Evolutionary conservation across 306 rosid species (phyloP).

Genomic region (Herpetospermum pedunculosum): DNA sequence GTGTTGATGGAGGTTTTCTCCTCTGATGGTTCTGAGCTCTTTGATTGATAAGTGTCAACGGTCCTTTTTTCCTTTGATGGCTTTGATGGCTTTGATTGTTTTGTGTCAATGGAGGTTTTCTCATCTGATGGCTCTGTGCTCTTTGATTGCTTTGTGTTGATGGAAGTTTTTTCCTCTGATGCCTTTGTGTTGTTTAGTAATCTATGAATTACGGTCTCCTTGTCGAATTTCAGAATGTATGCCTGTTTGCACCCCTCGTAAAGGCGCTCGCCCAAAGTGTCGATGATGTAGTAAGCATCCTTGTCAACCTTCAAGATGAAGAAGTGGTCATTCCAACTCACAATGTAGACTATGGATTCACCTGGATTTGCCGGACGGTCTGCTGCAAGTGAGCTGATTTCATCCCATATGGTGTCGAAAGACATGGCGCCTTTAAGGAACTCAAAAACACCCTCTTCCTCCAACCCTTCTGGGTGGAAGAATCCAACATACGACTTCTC

Average conservation of each 20-base stretch:
- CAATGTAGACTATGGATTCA: slow-evolving; percentile 11
- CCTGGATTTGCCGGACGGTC: not conserved
- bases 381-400: slow-evolving; percentile 17
- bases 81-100: not conserved
- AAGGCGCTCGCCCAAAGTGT: slow-evolving; percentile 35
- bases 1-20: not conserved
- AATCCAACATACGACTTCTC: slow-evolving; percentile 29
- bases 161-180: slow-evolving; percentile 1
- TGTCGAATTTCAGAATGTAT: slow-evolving; percentile 25
- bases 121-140: not conserved
- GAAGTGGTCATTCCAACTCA: slow-evolving; percentile 38
- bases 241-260: slow-evolving; percentile 27
- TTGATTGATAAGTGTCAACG: not conserved
- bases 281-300: slow-evolving; percentile 26
- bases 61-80: not conserved
- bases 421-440: slow-evolving; percentile 28
- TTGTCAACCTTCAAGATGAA: slow-evolving; percentile 24
- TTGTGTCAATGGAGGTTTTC: not conserved
- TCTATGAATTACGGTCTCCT: slow-evolving; percentile 11
- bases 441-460: slow-evolving; percentile 13
- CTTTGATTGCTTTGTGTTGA: not conserved
- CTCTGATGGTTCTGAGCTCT: not conserved
- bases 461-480: slow-evolving; percentile 23
- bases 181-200: slow-evolving; percentile 8
- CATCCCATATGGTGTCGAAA: slow-evolving; percentile 27